Conservation (phyloP, 106 monocot genomes). For the Narthecium ossifragum region DNA sequence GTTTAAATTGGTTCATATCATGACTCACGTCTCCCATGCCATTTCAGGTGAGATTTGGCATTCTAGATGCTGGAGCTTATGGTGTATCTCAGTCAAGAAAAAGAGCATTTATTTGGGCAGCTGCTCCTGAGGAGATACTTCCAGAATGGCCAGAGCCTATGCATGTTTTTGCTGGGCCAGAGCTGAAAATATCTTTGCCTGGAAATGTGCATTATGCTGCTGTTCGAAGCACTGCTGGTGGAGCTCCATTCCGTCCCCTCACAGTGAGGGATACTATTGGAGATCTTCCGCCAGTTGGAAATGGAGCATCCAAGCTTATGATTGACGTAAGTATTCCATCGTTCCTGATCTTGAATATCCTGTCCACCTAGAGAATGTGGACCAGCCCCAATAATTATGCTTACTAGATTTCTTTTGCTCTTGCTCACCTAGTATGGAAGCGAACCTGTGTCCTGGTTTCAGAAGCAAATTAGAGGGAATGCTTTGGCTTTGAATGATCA, state of each 20-base stretch:
- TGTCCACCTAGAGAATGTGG: neutral
- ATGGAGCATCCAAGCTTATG: conserved; percentile 64
- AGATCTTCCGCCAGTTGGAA: conserved; percentile 72
- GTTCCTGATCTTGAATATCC: neutral
- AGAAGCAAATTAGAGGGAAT: conserved; percentile 81
- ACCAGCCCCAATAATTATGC: neutral
- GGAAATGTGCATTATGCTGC: conserved; percentile 55
- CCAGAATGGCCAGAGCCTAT: conserved; percentile 99
- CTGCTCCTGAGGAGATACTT: conserved; percentile 78
- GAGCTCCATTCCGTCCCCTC: conserved; percentile 88
- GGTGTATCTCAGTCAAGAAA: conserved; percentile 98
- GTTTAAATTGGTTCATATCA: no score
- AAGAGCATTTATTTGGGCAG: conserved; percentile 98
- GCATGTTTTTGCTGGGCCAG: conserved; percentile 92
- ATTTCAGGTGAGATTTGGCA: conserved; percentile 95
- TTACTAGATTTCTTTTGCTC: neutral
- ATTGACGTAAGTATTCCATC: conserved; percentile 31
- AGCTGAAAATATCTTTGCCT: conserved; percentile 69
- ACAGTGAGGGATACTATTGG: conserved; percentile 84
- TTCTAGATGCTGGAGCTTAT: conserved; percentile 92
- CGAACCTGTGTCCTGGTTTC: conserved; percentile 87
- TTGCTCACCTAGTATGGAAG: conserved; percentile 47
- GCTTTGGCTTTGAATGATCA: conserved; percentile 63
- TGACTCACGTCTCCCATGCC: no score
- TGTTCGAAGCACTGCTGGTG: conserved; percentile 72